Evolutionary conservation across 2,329 filamentous ascomycete genomes (phyloP), one percentile per base, ranked within the genome.

Genomic region (Tolypocladium capitatum): DNA sequence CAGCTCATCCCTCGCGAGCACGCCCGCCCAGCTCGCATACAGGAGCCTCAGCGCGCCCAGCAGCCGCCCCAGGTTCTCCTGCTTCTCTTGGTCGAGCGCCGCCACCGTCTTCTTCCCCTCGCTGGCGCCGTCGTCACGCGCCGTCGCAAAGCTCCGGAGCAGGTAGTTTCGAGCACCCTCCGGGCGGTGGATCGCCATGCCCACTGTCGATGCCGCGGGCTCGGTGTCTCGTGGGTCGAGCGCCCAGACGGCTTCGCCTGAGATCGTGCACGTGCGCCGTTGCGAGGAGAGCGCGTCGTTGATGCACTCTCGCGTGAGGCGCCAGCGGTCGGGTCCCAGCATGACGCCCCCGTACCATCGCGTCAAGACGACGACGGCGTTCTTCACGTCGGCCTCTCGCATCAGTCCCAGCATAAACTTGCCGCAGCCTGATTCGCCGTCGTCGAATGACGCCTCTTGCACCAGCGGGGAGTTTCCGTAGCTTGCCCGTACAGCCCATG

Each of bases 161-260:
- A 80, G 68, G 56, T 80, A 82, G 44, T 68, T 68, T 46, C 72
- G 68, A 11, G 87, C 86, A 5, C 75, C 75, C 57, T 91, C 81
- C 1, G 89, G 82, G 18, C 78, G 78, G 57, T 89, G 81, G 24
- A 91, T 84, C 1, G 85, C 81, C 65, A 92, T 78, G 2, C 78
- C 75, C 16, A 64, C 61, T 28, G 64, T 64, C 4, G 66, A 62
- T 42, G 62, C 64, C 4, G 56, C 51, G n/a, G 64, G 61, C 45
- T 63, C 69, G 63, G 70, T 70, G 6, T 70, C 71, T 50, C 79
- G 74, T 1, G 74, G 58, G 53, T 82, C 77, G 14, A 82, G 61
- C 0, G 74, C 79, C 79, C 79, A 83, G 2, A 81, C 63, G 3
- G 79, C 73, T 52, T 81, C 78, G 1, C 72, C 72, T 47, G 60